Evolutionary conservation across 345 rosid species (phyloP).

Genomic region (Rubroshorea leprosula): DNA sequence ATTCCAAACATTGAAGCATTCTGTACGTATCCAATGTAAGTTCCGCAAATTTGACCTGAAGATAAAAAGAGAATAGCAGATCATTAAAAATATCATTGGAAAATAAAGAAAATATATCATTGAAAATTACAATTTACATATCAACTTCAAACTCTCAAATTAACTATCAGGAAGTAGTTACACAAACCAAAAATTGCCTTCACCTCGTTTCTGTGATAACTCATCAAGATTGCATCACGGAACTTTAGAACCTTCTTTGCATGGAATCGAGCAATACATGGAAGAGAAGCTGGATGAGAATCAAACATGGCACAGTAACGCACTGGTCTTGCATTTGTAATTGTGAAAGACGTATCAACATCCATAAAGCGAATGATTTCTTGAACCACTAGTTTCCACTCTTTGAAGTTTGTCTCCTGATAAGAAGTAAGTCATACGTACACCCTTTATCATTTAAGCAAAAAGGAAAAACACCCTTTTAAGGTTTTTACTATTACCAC

Average conservation of each 20-base stretch:
- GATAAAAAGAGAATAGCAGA: constrained; percentile 15
- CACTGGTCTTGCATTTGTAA: constrained; percentile 38
- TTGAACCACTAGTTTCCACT: constrained; percentile 84
- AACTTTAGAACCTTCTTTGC: constrained; percentile 78
- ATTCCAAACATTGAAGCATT: constrained; percentile 94
- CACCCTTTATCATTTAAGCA: not conserved
- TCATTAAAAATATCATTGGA: constrained; percentile 1
- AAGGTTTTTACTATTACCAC: not conserved
- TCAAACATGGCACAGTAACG: constrained; percentile 66
- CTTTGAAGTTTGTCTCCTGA: constrained; percentile 81
- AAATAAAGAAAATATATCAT: not conserved
- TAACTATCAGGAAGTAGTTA: constrained; percentile 5
- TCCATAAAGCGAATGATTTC: constrained; percentile 67
- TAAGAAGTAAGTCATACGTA: not conserved
- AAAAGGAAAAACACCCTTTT: not conserved
- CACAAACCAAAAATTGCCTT: not conserved
- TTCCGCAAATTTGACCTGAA: constrained; percentile 93
- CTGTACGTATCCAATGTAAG: constrained; percentile 80
- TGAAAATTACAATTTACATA: not conserved
- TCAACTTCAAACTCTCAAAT: constrained; percentile 9
- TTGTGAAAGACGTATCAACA: constrained; percentile 31
- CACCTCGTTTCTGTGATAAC: constrained; percentile 89
- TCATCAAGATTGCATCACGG: constrained; percentile 72
- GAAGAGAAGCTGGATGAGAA: constrained; percentile 64
- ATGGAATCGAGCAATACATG: constrained; percentile 72